phyloP scores from a whole-genome alignment of 768 basidiomycete species.

The Suillus subalutaceus region DNA sequence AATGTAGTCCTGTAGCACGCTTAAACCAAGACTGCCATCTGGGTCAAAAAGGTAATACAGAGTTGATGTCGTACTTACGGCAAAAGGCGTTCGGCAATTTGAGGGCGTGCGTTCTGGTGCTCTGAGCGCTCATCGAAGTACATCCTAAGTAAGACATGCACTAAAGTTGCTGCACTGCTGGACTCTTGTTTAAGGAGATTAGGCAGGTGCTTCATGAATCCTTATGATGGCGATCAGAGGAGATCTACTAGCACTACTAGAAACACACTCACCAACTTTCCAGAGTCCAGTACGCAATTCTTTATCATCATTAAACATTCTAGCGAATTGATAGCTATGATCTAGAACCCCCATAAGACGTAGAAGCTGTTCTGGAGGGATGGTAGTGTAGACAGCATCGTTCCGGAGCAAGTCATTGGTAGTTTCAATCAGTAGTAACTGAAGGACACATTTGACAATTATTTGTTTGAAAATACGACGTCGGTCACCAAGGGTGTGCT shows the following conservation, averaged over 20 bases:
- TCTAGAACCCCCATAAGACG: slow-evolving; percentile 94
- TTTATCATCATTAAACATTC: slow-evolving; percentile 97
- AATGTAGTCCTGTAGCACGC: slow-evolving; percentile 89
- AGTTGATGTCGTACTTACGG: slow-evolving; percentile 51
- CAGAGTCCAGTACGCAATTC: slow-evolving; percentile 94
- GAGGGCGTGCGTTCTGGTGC: slow-evolving; percentile 81
- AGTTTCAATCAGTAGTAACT: slow-evolving; percentile 94
- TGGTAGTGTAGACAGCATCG: slow-evolving; percentile 86
- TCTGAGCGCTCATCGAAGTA: slow-evolving; percentile 90
- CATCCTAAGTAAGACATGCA: slow-evolving; percentile 91
- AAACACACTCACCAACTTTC: slow-evolving; percentile 87
- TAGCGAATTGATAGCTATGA: slow-evolving; percentile 97
- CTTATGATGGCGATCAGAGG: slow-evolving; percentile 42
- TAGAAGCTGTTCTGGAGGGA: slow-evolving; percentile 92
- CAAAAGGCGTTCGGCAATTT: slow-evolving; percentile 72
- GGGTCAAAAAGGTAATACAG: slow-evolving; percentile 6
- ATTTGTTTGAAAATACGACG: slow-evolving; percentile 95
- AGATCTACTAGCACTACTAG: neutral
- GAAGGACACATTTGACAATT: slow-evolving; percentile 99
- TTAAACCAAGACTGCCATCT: slow-evolving; percentile 72
- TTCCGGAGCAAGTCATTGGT: slow-evolving; percentile 95
- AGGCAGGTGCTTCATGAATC: slow-evolving; percentile 99
- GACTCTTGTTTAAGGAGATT: slow-evolving; percentile 98
- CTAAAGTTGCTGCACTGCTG: slow-evolving; percentile 92
- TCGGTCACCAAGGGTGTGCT: slow-evolving; percentile 67